phyloP scores from a whole-genome alignment of 2,329 filamentous ascomycete species.

The Aulographum hederae region DNA sequence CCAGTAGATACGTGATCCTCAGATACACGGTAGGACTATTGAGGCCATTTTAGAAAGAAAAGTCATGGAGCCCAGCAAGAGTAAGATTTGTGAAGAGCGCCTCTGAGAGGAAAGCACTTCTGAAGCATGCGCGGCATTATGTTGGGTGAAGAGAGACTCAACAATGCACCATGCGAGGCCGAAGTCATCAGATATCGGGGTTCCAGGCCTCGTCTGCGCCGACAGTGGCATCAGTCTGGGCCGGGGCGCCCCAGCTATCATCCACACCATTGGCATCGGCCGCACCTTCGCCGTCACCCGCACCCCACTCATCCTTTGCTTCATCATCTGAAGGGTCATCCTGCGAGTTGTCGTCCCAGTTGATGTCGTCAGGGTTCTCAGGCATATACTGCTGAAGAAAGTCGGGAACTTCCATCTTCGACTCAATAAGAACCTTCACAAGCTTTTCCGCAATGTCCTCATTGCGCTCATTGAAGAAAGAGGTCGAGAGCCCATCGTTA shows the following conservation, averaged over 20 bases:
- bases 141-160: no score
- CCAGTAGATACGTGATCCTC: no score
- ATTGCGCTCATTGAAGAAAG: slow-evolving; percentile 71
- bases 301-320: slow-evolving; percentile 8
- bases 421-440: slow-evolving; percentile 68
- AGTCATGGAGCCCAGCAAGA: no score
- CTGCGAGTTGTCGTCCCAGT: slow-evolving; percentile 38
- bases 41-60: no score
- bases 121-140: no score
- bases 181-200: no score
- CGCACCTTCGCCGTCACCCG: not conserved
- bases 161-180: no score
- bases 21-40: no score
- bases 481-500: slow-evolving; percentile 67
- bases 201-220: no score
- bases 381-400: slow-evolving; percentile 54
- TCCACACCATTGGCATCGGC: not conserved
- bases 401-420: slow-evolving; percentile 59
- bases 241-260: not conserved
- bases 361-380: slow-evolving; percentile 31
- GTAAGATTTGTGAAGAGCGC: no score
- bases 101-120: no score
- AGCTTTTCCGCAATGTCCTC: slow-evolving; percentile 54
- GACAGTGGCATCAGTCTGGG: no score
- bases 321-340: slow-evolving; percentile 27